Evolutionary conservation across 2,329 filamentous ascomycete species (phyloP), one percentile per base, ranked within the genome.

Genomic region (Colletotrichum sp.): DNA sequence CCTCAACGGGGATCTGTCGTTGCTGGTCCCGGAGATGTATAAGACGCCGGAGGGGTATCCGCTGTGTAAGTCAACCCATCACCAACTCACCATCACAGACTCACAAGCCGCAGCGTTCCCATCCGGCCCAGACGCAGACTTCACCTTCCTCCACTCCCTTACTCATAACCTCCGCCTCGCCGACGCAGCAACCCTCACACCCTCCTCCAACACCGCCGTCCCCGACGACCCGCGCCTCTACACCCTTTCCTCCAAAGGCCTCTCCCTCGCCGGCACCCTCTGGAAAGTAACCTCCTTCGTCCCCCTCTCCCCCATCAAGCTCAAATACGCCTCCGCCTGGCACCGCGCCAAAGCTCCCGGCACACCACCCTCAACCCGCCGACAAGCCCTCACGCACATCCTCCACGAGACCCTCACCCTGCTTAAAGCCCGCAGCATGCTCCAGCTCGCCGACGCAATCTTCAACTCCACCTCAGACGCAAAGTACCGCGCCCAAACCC

Each of bases 341-440:
- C 59, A 62, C 18, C 26, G 28, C 18, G 59, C 28, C 26, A 62
- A 62, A 32, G 0, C 0, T 1, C 13, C 26, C 59, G 16, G 16
- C 18, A 0, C 0, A 1, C 6, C 26, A 0, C 13, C 28, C 2
- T 9, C n/a, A 0, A 28, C 28, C 26, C 24, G 59, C 5, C 59
- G 59, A 3, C 18, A 62, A n/a, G 59, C 28, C 18, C 18, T 32
- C 28, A 32, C 26, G 28, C 59, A 62, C 26, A 32, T 62, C 18
- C 18, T 62, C 6, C 28, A 30, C 28, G 59, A 62, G 8, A 62
- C 28, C 5, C 9, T 62, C 59, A 13, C 28, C 18, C 28, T 62
- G 6, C 28, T 62, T 18, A 28, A n/a, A 62, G 0, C 59, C 0
- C 28, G 1, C 0, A 28, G n/a, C 59, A 32, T 30, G 24, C 1